These are phyloP conservation scores for Aspergillus flavus DNA, from an alignment of 2,329 filamentous ascomycete species.

Conservation along the genomic window DNA sequence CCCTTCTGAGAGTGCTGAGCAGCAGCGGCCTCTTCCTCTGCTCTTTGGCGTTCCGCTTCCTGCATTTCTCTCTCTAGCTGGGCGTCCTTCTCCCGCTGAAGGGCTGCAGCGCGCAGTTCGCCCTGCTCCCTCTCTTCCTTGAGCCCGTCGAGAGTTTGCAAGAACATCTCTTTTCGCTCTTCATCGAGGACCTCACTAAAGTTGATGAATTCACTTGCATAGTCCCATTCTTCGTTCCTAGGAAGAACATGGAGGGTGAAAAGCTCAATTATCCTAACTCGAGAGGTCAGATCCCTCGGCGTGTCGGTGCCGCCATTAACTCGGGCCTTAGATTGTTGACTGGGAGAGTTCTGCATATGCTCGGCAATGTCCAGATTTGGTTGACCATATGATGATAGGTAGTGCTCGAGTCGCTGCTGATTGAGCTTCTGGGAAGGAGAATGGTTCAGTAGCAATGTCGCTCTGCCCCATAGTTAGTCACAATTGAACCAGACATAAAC, in stretches of 20 bases:
- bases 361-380: conserved; percentile 73
- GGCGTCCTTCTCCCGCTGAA: conserved; percentile 62
- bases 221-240: conserved; percentile 93
- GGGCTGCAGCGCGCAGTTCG: conserved; percentile 64
- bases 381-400: conserved; percentile 74
- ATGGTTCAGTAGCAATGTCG: conserved; percentile 88
- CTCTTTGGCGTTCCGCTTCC: conserved; percentile 47
- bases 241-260: conserved; percentile 95
- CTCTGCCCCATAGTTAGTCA: conserved; percentile 54
- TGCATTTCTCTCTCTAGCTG: conserved; percentile 53
- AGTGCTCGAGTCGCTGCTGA: conserved; percentile 84
- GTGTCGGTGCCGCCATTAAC: conserved; percentile 71
- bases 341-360: conserved; percentile 54
- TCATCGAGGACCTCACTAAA: conserved; percentile 87
- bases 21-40: conserved; percentile 37
- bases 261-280: conserved; percentile 90
- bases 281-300: conserved; percentile 77
- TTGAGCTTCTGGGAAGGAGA: conserved; percentile 80
- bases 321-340: conserved; percentile 38
- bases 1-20: conserved; percentile 45
- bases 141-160: conserved; percentile 80
- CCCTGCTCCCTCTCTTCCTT: conserved; percentile 80
- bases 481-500: not conserved
- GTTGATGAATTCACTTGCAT: conserved; percentile 86
- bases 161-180: conserved; percentile 83